A percentile compares a stretch with the other conserved stretches of the same genome.
Conservation (phyloP, 192 early-diverging fungal genomes). For the Podila clonocystis region DNA sequence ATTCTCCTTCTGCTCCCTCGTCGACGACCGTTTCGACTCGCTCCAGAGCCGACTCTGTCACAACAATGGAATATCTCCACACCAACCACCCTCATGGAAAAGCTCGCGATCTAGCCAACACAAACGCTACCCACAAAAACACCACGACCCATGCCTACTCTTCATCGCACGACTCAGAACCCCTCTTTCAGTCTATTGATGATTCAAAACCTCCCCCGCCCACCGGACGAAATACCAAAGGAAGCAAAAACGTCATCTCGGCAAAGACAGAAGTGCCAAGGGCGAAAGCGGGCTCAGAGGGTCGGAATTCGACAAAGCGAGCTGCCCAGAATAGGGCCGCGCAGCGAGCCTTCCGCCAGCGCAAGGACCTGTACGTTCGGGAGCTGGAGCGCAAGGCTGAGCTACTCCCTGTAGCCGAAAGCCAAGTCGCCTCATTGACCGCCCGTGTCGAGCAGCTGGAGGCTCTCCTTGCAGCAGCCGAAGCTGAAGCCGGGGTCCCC, state of each 20-base stretch:
- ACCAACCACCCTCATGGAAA: not conserved
- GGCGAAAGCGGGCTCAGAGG: not conserved
- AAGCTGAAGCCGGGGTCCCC: not conserved
- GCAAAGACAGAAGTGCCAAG: too few species aligned
- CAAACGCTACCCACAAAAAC: not conserved
- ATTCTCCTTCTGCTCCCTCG: not conserved
- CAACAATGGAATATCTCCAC: not conserved
- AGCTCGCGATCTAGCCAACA: not conserved
- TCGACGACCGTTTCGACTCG: not conserved
- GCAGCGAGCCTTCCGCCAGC: slow-evolving; percentile 89
- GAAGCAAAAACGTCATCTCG: too few species aligned
- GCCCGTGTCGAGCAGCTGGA: slow-evolving; percentile 32
- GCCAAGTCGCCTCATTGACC: slow-evolving; percentile 9
- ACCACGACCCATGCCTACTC: not conserved
- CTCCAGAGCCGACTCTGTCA: not conserved
- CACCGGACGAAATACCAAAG: too few species aligned
- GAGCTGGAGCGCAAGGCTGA: slow-evolving; percentile 80
- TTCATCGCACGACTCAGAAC: too few species aligned
- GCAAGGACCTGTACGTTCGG: slow-evolving; percentile 82
- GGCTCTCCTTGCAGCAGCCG: slow-evolving; percentile 11
- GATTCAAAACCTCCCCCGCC: too few species aligned
- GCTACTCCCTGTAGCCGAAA: slow-evolving; percentile 20
- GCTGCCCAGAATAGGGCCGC: slow-evolving; percentile 95
- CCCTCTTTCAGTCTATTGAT: too few species aligned
- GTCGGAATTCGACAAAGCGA: slow-evolving; percentile 65